Evolutionary conservation across 495 filamentous ascomycete genomes (phyloP).

Genomic region (Penicillium nucicola): DNA sequence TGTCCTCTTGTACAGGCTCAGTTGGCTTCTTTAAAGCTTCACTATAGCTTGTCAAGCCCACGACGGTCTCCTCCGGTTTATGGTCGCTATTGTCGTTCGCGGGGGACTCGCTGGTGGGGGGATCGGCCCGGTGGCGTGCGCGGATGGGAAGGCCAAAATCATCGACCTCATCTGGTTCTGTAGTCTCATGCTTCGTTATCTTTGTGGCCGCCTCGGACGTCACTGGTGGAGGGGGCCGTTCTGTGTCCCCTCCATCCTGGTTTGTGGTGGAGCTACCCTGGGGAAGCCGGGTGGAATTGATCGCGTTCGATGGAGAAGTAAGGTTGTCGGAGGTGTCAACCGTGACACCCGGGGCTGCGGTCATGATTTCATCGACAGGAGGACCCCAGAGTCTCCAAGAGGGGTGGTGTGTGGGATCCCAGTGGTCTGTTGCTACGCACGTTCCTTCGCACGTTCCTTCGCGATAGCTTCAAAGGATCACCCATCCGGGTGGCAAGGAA

Average conservation of each 20-base stretch:
- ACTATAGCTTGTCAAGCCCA: not conserved
- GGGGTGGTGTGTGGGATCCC: conserved; percentile 7
- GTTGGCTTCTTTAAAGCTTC: not conserved
- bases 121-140: conserved; percentile 18
- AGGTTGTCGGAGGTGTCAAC: conserved; percentile 15
- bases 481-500: conserved; percentile 17
- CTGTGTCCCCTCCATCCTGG: conserved; percentile 15
- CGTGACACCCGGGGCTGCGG: conserved; percentile 19
- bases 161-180: conserved; percentile 30
- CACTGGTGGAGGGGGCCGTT: conserved; percentile 9
- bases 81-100: conserved; percentile 20
- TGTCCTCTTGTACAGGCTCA: conserved; percentile 2
- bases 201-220: not conserved
- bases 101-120: conserved; percentile 12
- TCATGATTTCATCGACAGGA: conserved; percentile 29
- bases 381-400: conserved; percentile 8
- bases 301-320: conserved; percentile 9
- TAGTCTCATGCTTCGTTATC: conserved; percentile 6
- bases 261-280: conserved; percentile 6
- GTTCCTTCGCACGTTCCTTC: conserved; percentile 19
- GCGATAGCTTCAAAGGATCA: conserved; percentile 11
- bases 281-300: conserved; percentile 3
- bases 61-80: conserved; percentile 15
- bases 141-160: conserved; percentile 48
- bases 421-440: conserved; percentile 12